Evolutionary conservation across 139 green algal species (phyloP), one percentile per base, ranked within the genome.

Genomic region (Edaphochlamys debaryana): DNA sequence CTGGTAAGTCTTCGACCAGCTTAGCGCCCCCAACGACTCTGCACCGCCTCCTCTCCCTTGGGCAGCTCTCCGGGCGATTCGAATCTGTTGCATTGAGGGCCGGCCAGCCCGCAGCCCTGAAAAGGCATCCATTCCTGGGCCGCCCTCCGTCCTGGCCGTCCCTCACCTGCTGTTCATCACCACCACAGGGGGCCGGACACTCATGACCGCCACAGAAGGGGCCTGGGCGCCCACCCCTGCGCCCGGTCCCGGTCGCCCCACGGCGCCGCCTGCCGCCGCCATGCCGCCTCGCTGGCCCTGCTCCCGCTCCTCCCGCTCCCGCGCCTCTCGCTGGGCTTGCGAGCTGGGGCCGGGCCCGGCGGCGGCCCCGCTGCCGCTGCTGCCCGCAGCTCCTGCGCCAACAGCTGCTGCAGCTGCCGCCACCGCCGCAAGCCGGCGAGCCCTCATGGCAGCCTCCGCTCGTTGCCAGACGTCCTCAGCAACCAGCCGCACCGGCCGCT

Each of bases 91-190:
- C 48, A 54, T 54, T 54, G 48, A 9, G 48, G 48, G 11, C 48
- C 48, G 11, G 15, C 9, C 9, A 9, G 11, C 48, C 11, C 11
- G 11, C 11, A 15, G 48, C 11, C 48, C 48, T 15, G 48, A n/a
- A n/a, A n/a, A n/a, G n/a, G n/a, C n/a, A n/a, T n/a, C n/a, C n/a
- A n/a, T n/a, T n/a, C n/a, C n/a, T n/a, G n/a, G n/a, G n/a, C n/a
- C 48, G 48, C 11, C 48, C 11, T 15, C 48, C 48, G 48, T 23
- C 11, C 48, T 11, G 48, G 15, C 6, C 37, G 2, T 8, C 27
- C 1, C 67, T 8, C 76, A 82, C 76, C 76, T 64, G n/a, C 42
- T 66, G 34, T 73, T 52, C 76, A 82, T 82, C 9, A 82, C 76
- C 37, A 73, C 76, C 23, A 82, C 76, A 7, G 76, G 76, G 42